Base-by-base conservation (phyloP, 768 basidiomycete species). In the Sporobolomyces phaffii region DNA sequence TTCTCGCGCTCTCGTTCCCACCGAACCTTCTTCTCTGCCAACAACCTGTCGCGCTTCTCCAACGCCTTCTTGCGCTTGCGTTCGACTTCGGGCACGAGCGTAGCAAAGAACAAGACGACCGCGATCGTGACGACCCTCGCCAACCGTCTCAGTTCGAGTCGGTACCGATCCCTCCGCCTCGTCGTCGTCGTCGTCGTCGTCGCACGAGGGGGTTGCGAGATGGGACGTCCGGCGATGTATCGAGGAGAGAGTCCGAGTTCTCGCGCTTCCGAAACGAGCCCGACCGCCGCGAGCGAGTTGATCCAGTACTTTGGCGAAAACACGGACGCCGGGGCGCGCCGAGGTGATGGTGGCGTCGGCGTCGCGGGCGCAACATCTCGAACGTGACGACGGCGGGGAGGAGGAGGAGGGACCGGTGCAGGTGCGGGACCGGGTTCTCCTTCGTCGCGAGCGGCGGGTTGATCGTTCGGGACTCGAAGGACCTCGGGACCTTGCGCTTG, bases 11-110 rank as follows among this genome's bases (percentile, higher is more conserved):
- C 63, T 20, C 45, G 41, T 45, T 52, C 60, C 58, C 36, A 40
- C 34, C 47, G 31, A 24, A 50, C 51, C 56, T 62, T 49, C 52
- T 60, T 53, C 58, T 65, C 64, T 17, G 34, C 44, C 13, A 67
- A 22, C 47, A 70, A 22, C 47, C 68, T 52, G n/a, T 73, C 69
- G 34, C 74, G 43, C 69, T 73, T 73, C 53, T 73, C 70, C 41
- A 75, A 31, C n/a, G 74, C 74, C 57, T 63, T 64, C 38, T 65
- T 68, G 31, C 74, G 29, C 57, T 74, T 70, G 38, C 69, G 51
- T 58, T 75, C 74, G 2, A 75, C 62, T 40, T 73, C 74, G 3
- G 74, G 74, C 13, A 63, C 60, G 18, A 75, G 48, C n/a, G 74
- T 75, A 31, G 66, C 74, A 11, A 75, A 14, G 56, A 75, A 75